Percentiles rank a stretch among this genome's conserved stretches.
Conservation (phyloP, 208 protist genomes). For the Acanthamoeba healyi region DNA sequence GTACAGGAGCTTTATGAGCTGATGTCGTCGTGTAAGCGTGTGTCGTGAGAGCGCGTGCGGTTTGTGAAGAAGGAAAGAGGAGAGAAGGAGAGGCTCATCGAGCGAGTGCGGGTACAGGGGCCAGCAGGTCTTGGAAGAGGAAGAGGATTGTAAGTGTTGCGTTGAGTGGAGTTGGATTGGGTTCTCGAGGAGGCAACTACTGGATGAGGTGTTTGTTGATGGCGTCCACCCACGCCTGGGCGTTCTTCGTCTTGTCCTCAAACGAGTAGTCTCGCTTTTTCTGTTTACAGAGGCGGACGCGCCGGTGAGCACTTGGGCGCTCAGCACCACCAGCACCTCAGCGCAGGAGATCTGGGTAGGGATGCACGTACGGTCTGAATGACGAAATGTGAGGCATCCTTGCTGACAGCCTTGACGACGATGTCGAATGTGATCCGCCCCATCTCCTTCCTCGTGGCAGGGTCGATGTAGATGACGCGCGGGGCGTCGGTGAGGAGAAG, state of each 20-base stretch:
- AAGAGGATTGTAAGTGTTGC: too few relatives aligned
- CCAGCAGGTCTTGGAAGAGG: too few relatives aligned
- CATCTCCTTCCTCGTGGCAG: constrained; percentile 77
- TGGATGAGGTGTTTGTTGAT: not conserved
- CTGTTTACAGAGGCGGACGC: not conserved
- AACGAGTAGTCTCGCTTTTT: constrained; percentile 44
- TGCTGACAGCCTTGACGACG: not conserved
- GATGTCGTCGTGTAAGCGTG: too few relatives aligned
- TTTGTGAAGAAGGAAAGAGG: too few relatives aligned
- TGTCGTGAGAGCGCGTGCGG: too few relatives aligned
- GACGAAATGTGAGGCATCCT: constrained; percentile 11
- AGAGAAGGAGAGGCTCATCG: too few relatives aligned
- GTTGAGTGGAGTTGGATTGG: too few relatives aligned
- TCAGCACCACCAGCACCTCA: not conserved
- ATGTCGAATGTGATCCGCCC: constrained; percentile 74
- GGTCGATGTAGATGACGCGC: constrained; percentile 84
- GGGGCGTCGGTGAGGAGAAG: constrained; percentile 81
- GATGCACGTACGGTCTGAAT: constrained; percentile 1
- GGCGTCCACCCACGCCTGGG: not conserved
- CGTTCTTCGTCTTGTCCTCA: constrained; percentile 46
- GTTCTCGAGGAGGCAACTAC: not conserved
- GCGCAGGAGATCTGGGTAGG: too few relatives aligned
- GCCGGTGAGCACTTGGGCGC: too few relatives aligned
- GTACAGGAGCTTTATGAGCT: not conserved
- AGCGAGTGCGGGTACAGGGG: too few relatives aligned